phyloP scores from a whole-genome alignment of 1,139 yeast genomes.

The Geotrichum restrictum region DNA sequence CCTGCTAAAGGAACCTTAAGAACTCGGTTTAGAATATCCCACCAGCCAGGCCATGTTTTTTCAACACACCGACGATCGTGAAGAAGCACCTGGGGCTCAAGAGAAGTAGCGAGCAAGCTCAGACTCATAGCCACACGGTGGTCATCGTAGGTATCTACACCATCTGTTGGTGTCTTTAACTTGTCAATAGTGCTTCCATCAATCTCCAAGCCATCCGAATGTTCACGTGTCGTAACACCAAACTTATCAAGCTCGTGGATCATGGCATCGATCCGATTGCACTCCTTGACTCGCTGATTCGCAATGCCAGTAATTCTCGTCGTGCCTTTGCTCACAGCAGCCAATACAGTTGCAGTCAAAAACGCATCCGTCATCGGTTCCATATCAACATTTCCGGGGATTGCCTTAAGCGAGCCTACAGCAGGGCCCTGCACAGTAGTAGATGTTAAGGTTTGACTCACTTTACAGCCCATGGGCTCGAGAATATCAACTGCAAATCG shows the following conservation, averaged over 20 bases:
- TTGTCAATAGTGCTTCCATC: slow-evolving; percentile 51
- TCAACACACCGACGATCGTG: slow-evolving; percentile 90
- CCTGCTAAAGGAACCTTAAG: slow-evolving; percentile 70
- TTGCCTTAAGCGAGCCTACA: slow-evolving; percentile 62
- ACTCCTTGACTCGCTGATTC: slow-evolving; percentile 95
- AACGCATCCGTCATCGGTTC: slow-evolving; percentile 99
- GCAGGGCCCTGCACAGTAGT: slow-evolving; percentile 93
- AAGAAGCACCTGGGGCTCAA: slow-evolving; percentile 55
- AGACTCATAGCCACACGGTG: slow-evolving; percentile 98
- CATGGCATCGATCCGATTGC: slow-evolving; percentile 96
- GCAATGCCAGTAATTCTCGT: slow-evolving; percentile 94
- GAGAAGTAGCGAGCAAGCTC: slow-evolving; percentile 65
- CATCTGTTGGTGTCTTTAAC: slow-evolving; percentile 45
- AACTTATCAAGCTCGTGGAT: slow-evolving; percentile 79
- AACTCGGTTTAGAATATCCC: slow-evolving; percentile 80
- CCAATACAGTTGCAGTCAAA: slow-evolving; percentile 92
- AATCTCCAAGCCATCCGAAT: slow-evolving; percentile 88
- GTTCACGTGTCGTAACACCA: slow-evolving; percentile 79
- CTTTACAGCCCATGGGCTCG: slow-evolving; percentile 91
- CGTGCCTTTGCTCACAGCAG: slow-evolving; percentile 68
- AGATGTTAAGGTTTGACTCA: slow-evolving; percentile 72
- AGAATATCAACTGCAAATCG: slow-evolving; percentile 91
- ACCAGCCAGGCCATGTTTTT: slow-evolving; percentile 99
- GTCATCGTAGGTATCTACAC: slow-evolving; percentile 81
- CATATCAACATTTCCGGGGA: slow-evolving; percentile 75